These are phyloP conservation scores for Xylariaceae sp. DNA, from an alignment of 2,329 filamentous ascomycete genomes.

Conservation along the genomic window DNA sequence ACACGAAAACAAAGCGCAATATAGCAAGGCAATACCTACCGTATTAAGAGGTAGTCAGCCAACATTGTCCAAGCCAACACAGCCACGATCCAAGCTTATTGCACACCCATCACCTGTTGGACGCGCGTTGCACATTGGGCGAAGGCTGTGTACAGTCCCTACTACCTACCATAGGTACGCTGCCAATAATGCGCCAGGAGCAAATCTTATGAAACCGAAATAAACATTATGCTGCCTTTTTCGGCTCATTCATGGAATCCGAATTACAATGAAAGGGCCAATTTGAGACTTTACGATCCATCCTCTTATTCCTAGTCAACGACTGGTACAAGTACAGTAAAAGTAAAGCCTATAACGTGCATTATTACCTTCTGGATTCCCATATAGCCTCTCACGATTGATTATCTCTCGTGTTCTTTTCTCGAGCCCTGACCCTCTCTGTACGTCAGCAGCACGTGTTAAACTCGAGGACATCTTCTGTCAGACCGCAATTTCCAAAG, in stretches of 20 bases:
- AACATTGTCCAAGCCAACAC: conserved; percentile 7
- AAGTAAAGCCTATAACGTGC: no score
- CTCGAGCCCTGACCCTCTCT: background rate
- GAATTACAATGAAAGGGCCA: conserved; percentile 1
- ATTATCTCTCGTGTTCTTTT: background rate
- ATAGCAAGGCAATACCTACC: no score
- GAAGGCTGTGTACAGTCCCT: background rate
- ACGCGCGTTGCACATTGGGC: conserved; percentile 15
- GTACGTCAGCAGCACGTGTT: conserved; percentile 12
- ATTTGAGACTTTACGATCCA: conserved; percentile 10
- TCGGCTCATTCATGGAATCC: conserved; percentile 11
- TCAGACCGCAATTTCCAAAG: conserved; percentile 19
- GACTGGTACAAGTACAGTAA: no score
- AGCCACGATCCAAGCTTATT: no score
- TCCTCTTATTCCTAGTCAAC: background rate
- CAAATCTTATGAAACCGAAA: conserved; percentile 8
- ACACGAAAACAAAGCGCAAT: no score
- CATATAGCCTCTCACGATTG: background rate
- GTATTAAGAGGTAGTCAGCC: background rate
- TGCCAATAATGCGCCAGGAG: background rate
- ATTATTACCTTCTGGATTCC: no score
- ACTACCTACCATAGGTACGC: background rate
- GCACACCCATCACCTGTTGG: no score
- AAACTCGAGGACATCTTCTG: background rate
- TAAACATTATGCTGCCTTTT: conserved; percentile 3